Evolutionary conservation across 805 yeast species (phyloP).

Genomic region (Lipomyces yamanashiensis): DNA sequence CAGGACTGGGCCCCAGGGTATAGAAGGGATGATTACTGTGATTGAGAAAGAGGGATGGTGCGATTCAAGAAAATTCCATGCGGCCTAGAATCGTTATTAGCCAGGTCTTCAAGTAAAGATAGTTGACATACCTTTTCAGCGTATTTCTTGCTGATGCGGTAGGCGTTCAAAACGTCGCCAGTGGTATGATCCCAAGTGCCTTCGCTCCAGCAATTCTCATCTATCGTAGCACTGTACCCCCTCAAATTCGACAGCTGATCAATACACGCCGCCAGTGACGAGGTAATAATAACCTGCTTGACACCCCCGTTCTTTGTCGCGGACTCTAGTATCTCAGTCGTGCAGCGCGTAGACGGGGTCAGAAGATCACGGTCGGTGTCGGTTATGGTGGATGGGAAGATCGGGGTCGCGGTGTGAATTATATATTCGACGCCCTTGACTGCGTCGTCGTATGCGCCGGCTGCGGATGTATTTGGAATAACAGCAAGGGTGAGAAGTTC

Average conservation of each 20-base stretch:
- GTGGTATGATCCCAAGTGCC: constrained; percentile 58
- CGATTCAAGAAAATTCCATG: constrained; percentile 56
- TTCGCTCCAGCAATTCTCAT: constrained; percentile 50
- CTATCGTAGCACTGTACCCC: constrained; percentile 27
- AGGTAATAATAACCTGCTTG: constrained; percentile 53
- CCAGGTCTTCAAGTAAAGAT: too few relatives aligned
- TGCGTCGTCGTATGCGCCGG: constrained; percentile 56
- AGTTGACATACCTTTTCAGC: constrained; percentile 23
- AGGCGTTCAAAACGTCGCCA: constrained; percentile 45
- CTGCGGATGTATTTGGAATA: constrained; percentile 43
- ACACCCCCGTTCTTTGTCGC: constrained; percentile 47
- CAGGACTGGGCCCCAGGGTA: constrained; percentile 43
- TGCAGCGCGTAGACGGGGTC: constrained; percentile 55
- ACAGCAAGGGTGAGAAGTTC: constrained; percentile 42
- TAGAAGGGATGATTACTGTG: constrained; percentile 43
- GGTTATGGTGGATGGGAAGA: constrained; percentile 38
- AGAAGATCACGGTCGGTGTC: constrained; percentile 50
- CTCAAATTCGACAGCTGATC: constrained; percentile 21
- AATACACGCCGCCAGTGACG: constrained; percentile 58
- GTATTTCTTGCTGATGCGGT: constrained; percentile 27
- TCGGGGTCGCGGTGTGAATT: constrained; percentile 51
- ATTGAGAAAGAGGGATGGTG: constrained; percentile 40
- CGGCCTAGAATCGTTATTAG: constrained; percentile 45
- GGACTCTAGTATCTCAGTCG: constrained; percentile 51
- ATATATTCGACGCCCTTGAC: constrained; percentile 48